phyloP scores from a whole-genome alignment of 805 yeast genomes.

The Candida sphagnicola region DNA sequence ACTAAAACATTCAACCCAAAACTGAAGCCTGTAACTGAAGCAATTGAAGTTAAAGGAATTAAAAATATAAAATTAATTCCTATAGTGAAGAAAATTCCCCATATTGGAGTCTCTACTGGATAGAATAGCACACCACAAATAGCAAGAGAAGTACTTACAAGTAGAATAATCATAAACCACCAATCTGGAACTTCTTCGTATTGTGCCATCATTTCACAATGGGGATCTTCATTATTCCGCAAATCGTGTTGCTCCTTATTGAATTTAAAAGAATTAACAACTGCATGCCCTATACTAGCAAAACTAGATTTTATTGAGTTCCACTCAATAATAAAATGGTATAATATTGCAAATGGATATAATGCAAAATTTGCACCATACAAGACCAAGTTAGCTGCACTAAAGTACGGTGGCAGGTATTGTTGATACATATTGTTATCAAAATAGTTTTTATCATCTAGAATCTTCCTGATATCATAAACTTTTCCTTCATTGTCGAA shows the following conservation, averaged over 20 bases:
- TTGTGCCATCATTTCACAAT: constrained; percentile 51
- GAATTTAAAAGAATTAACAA: constrained; percentile 22
- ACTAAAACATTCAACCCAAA: constrained; percentile 61
- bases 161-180: constrained; percentile 53
- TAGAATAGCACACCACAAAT: constrained; percentile 42
- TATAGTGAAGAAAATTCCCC: constrained; percentile 59
- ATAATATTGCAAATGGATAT: constrained; percentile 53
- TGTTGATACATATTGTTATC: constrained; percentile 44
- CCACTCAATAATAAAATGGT: constrained; percentile 46
- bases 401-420: constrained; percentile 65
- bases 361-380: constrained; percentile 57
- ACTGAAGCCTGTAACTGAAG: constrained; percentile 57
- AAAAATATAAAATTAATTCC: constrained; percentile 52
- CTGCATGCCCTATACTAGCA: constrained; percentile 27
- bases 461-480: constrained; percentile 44
- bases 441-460: constrained; percentile 40
- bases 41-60: constrained; percentile 59
- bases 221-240: constrained; percentile 42
- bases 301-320: constrained; percentile 36
- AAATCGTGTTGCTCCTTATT: constrained; percentile 12
- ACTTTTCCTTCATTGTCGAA: constrained; percentile 49
- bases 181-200: constrained; percentile 73
- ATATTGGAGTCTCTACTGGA: constrained; percentile 56
- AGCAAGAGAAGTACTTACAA: constrained; percentile 42
- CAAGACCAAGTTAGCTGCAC: constrained; percentile 57